phyloP scores from a whole-genome alignment of 2,329 filamentous ascomycete genomes.

The Fusarium verrucosum region DNA sequence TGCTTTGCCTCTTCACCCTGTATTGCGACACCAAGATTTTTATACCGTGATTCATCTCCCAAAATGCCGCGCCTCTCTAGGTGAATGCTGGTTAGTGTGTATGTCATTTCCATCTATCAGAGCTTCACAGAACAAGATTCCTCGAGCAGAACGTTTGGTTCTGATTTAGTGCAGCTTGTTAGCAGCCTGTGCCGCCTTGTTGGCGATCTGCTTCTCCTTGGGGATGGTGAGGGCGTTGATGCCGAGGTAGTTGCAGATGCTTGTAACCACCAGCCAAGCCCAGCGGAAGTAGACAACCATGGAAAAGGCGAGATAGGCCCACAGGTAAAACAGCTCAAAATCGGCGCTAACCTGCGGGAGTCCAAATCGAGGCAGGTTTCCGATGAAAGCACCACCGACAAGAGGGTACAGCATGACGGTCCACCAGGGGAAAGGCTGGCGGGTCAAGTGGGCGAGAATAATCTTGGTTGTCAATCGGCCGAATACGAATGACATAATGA shows the following conservation, averaged over 20 bases:
- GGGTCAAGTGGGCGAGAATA: slow-evolving; percentile 92
- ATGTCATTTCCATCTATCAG: slow-evolving; percentile 6
- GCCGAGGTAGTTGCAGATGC: slow-evolving; percentile 89
- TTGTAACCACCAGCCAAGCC: slow-evolving; percentile 89
- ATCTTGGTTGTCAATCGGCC: slow-evolving; percentile 99
- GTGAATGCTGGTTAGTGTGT: slow-evolving; percentile 28
- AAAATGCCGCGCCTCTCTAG: slow-evolving; percentile 31
- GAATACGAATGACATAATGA: slow-evolving; percentile 96
- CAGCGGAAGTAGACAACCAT: slow-evolving; percentile 89
- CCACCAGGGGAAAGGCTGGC: slow-evolving; percentile 96
- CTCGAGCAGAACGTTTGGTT: not conserved
- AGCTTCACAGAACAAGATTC: slow-evolving; percentile 1
- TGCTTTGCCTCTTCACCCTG: slow-evolving; percentile 32
- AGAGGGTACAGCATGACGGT: slow-evolving; percentile 90
- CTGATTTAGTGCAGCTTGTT: slow-evolving; percentile 48
- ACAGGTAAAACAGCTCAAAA: slow-evolving; percentile 82
- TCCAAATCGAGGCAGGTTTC: slow-evolving; percentile 82
- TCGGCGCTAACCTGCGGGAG: slow-evolving; percentile 71
- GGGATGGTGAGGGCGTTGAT: slow-evolving; percentile 95
- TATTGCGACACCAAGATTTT: slow-evolving; percentile 27
- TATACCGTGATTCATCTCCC: slow-evolving; percentile 16
- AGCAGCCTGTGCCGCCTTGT: slow-evolving; percentile 56
- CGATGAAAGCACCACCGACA: slow-evolving; percentile 82
- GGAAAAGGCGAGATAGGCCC: slow-evolving; percentile 84
- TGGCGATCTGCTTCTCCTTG: slow-evolving; percentile 66